Evolutionary conservation across 1,284 basidiomycete species (phyloP).

Genomic region (Phellopilus nigrolimitatus): DNA sequence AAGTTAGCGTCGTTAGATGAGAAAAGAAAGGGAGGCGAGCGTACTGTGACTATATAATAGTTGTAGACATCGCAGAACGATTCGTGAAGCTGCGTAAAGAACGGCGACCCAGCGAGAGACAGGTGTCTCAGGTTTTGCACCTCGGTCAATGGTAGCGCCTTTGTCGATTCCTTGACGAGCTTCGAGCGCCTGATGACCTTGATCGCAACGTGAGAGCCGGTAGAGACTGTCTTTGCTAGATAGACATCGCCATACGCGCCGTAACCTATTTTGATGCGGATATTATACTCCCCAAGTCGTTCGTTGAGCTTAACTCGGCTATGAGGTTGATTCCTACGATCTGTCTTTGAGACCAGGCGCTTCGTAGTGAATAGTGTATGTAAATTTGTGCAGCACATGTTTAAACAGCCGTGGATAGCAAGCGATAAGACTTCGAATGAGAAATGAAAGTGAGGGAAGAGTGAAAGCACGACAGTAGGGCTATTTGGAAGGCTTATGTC

Average conservation of each 20-base stretch:
- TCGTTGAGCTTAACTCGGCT: constrained; percentile 12
- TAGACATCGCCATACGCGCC: constrained; percentile 13
- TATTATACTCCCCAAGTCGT: constrained; percentile 1
- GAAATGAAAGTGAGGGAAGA: too few relatives aligned
- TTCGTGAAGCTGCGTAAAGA: constrained; percentile 11
- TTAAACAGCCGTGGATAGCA: too few relatives aligned
- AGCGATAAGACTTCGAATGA: too few relatives aligned
- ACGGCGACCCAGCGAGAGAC: constrained; percentile 2
- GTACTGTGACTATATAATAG: constrained; percentile 15
- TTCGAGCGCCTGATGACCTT: constrained; percentile 13
- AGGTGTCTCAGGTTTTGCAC: constrained; percentile 2
- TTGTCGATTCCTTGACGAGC: constrained; percentile 6
- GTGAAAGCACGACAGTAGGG: too few relatives aligned
- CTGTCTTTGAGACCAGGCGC: too few relatives aligned
- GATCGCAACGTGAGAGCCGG: neutral
- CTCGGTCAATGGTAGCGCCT: constrained; percentile 7
- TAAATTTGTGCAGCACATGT: too few relatives aligned
- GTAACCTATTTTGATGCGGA: neutral
- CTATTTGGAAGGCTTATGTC: too few relatives aligned
- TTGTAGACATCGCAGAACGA: constrained; percentile 17
- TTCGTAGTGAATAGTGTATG: too few relatives aligned
- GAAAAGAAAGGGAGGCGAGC: neutral
- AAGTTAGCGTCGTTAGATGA: neutral
- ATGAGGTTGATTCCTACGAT: too few relatives aligned
- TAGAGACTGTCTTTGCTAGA: constrained; percentile 1